Evolutionary conservation across 768 basidiomycete genomes (phyloP).

Genomic region (Naganishia vaughanmartiniae): DNA sequence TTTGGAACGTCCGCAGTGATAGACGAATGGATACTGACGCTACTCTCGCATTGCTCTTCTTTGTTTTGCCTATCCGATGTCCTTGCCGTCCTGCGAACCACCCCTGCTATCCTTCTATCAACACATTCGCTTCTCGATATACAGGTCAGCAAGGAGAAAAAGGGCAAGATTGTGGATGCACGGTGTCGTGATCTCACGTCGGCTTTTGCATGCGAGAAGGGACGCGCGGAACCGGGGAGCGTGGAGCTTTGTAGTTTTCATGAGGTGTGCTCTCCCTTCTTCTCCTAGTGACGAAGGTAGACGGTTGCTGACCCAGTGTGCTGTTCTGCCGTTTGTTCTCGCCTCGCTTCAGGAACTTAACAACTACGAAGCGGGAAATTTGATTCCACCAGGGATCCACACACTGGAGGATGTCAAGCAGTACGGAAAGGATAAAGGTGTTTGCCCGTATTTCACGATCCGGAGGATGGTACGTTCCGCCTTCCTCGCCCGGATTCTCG

Average conservation of each 20-base stretch:
- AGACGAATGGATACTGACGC: no score
- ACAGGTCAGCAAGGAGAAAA: conserved; percentile 95
- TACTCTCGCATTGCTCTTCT: neutral
- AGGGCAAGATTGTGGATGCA: conserved; percentile 94
- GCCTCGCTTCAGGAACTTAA: conserved; percentile 66
- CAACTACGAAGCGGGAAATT: conserved; percentile 71
- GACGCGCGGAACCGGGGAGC: conserved; percentile 79
- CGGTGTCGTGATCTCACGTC: conserved; percentile 93
- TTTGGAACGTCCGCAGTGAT: no score
- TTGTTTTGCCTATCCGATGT: no score
- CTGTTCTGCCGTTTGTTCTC: neutral
- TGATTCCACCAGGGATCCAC: conserved; percentile 83
- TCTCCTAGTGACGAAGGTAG: no score
- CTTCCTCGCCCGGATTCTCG: neutral
- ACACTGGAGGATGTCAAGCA: conserved; percentile 89
- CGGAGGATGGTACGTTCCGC: conserved; percentile 77
- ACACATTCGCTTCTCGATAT: neutral
- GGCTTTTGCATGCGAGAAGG: conserved; percentile 75
- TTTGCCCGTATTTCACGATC: conserved; percentile 94
- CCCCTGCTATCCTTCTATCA: no score
- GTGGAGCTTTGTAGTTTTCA: conserved; percentile 92
- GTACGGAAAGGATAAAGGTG: conserved; percentile 76
- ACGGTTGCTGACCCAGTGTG: no score
- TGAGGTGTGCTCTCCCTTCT: conserved; percentile 66
- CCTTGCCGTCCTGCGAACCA: no score